Evolutionary conservation across 768 basidiomycete genomes (phyloP).

Genomic region (Coprinopsis sp.): DNA sequence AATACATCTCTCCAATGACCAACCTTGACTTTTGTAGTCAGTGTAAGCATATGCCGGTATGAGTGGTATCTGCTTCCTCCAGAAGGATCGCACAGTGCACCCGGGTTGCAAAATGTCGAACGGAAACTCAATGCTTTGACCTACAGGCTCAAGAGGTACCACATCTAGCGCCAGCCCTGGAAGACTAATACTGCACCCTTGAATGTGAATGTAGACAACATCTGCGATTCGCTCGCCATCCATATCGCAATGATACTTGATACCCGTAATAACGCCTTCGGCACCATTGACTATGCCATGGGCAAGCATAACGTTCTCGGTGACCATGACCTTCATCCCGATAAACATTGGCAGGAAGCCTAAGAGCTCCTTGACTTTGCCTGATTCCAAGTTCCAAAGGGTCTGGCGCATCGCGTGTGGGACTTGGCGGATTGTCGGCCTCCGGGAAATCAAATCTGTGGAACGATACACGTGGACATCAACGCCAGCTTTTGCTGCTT

Average conservation of each 20-base stretch:
- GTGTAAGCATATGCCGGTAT: slow-evolving; percentile 1
- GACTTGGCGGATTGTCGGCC: no score
- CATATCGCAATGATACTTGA: background rate
- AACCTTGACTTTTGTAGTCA: slow-evolving; percentile 1
- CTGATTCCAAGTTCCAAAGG: slow-evolving; percentile 12
- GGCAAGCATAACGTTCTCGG: slow-evolving; percentile 16
- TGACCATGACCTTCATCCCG: slow-evolving; percentile 17
- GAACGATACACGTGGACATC: no score
- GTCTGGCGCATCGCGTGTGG: no score
- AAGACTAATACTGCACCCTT: background rate
- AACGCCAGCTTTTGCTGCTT: background rate
- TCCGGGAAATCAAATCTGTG: no score
- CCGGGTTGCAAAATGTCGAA: no score
- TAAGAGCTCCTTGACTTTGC: slow-evolving; percentile 4
- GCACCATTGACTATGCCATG: background rate
- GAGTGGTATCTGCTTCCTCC: background rate
- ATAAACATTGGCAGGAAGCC: slow-evolving; percentile 14
- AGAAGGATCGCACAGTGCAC: background rate
- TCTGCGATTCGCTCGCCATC: background rate
- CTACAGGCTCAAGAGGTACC: background rate
- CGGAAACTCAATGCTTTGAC: background rate
- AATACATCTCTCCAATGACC: background rate
- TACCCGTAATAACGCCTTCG: background rate
- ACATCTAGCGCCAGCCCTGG: background rate
- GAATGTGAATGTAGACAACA: background rate